Evolutionary conservation across 345 rosid species (phyloP), one percentile per base, ranked within the genome.

Genomic region (Clarkia xantiana): DNA sequence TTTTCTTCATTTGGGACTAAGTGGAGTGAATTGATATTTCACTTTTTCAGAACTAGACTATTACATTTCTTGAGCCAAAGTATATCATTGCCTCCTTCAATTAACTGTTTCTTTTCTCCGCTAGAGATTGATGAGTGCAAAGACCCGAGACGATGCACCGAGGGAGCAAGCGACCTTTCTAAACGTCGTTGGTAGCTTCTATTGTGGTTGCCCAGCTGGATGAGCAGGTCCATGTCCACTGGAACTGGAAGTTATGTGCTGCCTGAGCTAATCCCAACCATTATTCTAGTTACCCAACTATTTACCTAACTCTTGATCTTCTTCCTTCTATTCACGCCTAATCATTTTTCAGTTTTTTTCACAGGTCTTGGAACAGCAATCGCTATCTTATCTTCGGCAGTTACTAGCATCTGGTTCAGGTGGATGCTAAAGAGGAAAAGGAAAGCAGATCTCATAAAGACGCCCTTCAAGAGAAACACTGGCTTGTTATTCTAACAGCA

Each of bases 401-500:
- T 23, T 40, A 40, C 16, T 19, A 42, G 38, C 15, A 40, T 59
- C 44, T 54, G 29, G 46, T 40, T 42, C 9, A 51, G 12, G 7
- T 39, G 39, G 60, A 40, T 48, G 19, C 22, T 49, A 11, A 49
- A 43, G 52, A 53, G 36, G 44, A 47, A 11, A 48, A 1, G 49
- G 14, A n/a, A 3, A 41, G 42, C 42, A 18, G 40, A 57, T 34
- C 47, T 17, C 13, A 67, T 38, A 45, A 45, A 61, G 39, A 29
- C 14, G 11, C 25, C 48, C 60, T 57, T 57, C 20, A 61, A 46
- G 34, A 23, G 25, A 47, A 66, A 56, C 25, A 62, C 59, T 1
- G 60, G 66, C 4, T 39, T 61, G 17, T 44, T 66, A 19, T 50
- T 61, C 10, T 49, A 9, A 42, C 60, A 62, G 44, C 62, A 56